Conservation (phyloP, 495 filamentous ascomycete genomes). For the Tuber aestivum region DNA sequence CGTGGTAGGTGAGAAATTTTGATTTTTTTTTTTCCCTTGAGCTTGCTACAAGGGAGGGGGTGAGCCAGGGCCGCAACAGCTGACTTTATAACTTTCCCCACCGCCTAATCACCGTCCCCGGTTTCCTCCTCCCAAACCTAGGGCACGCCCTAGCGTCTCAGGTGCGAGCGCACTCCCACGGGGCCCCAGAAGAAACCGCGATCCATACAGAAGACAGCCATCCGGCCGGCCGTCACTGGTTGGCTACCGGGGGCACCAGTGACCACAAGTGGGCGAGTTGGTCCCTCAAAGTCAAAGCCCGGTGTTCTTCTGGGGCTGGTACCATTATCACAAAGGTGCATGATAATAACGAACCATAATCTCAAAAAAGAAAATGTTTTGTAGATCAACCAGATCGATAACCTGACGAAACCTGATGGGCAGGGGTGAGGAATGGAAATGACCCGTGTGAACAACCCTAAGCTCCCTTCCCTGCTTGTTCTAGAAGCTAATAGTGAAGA, state of each 20-base stretch:
- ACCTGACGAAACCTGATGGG: not conserved
- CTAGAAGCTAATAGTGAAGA: not conserved
- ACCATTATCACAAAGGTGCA: not conserved
- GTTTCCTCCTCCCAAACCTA: not conserved
- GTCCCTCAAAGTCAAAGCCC: not conserved
- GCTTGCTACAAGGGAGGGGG: not conserved
- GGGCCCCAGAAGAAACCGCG: not conserved
- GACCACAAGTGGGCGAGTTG: not conserved
- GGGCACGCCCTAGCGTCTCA: too few species aligned
- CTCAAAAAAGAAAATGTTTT: not conserved
- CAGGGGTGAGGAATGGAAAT: not conserved
- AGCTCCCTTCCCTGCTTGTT: not conserved
- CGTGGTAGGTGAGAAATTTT: not conserved
- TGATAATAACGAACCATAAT: not conserved
- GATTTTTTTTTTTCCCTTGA: not conserved
- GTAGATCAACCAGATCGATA: not conserved
- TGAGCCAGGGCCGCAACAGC: not conserved
- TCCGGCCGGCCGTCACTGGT: not conserved
- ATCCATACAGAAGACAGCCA: not conserved
- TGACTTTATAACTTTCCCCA: not conserved
- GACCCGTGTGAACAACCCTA: not conserved
- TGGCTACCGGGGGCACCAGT: not conserved
- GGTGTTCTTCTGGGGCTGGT: not conserved
- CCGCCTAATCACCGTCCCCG: not conserved
- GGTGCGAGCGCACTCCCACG: not conserved